Conservation (phyloP, 75 land plant genomes). For the Pinus tabuliformis region DNA sequence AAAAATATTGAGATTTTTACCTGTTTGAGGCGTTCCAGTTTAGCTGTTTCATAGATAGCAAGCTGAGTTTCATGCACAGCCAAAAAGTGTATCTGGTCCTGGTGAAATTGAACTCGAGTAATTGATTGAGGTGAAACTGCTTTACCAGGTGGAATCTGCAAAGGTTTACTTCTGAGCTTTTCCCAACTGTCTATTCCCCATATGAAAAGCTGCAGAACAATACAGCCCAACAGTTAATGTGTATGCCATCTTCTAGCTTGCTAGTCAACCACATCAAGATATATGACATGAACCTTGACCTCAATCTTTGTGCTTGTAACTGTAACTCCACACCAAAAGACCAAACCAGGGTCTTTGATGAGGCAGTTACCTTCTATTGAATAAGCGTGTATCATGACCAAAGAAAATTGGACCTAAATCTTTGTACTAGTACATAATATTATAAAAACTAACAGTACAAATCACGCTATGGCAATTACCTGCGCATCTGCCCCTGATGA, state of each 20-base stretch:
- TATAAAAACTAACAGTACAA: not conserved
- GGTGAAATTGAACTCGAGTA: slow-evolving; percentile 53
- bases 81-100: slow-evolving; percentile 48
- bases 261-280: not conserved
- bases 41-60: slow-evolving; percentile 47
- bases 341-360: no score
- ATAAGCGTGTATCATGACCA: not conserved
- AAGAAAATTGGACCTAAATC: not conserved
- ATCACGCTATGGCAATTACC: slow-evolving; percentile 21
- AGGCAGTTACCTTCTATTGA: no score
- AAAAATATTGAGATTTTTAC: slow-evolving; percentile 12
- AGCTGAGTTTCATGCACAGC: slow-evolving; percentile 62
- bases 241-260: not conserved
- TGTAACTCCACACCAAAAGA: no score
- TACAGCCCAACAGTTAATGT: not conserved
- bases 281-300: no score
- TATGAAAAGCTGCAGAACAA: slow-evolving; percentile 33
- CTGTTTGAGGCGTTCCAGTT: slow-evolving; percentile 42
- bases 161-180: slow-evolving; percentile 17
- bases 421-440: not conserved
- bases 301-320: no score
- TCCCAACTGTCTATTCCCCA: slow-evolving; percentile 65
- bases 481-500: slow-evolving; percentile 75
- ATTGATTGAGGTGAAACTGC: slow-evolving; percentile 13
- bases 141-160: slow-evolving; percentile 38